Evolutionary conservation across 1,139 yeast species (phyloP).

Genomic region (Zygoascus hellenicus): DNA sequence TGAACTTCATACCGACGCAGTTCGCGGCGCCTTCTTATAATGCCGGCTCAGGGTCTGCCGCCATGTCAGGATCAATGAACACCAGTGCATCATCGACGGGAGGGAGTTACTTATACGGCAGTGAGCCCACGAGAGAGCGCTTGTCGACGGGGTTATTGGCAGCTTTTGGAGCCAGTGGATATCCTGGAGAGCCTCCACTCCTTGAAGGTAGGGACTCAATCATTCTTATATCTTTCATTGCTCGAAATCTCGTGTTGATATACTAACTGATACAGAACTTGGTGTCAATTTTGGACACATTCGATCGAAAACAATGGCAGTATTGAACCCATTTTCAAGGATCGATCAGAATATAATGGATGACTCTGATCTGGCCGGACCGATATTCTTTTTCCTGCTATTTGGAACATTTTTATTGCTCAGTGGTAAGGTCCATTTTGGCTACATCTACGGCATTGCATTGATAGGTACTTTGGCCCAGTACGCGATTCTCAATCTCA

Average conservation of each 20-base stretch:
- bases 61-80: slow-evolving; percentile 18
- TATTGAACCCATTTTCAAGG: slow-evolving; percentile 66
- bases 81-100: slow-evolving; percentile 6
- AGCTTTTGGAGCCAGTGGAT: slow-evolving; percentile 91
- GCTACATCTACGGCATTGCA: slow-evolving; percentile 95
- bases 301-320: slow-evolving; percentile 76
- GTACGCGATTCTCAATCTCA: slow-evolving; percentile 76
- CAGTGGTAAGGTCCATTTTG: slow-evolving; percentile 93
- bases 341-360: slow-evolving; percentile 72
- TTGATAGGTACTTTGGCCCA: slow-evolving; percentile 81
- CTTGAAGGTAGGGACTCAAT: slow-evolving; percentile 44
- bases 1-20: slow-evolving; percentile 33
- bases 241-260: not conserved
- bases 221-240: not conserved
- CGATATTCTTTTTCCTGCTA: slow-evolving; percentile 77
- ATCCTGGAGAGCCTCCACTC: slow-evolving; percentile 88
- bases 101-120: slow-evolving; percentile 20
- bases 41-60: slow-evolving; percentile 17
- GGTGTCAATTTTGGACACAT: slow-evolving; percentile 92
- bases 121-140: slow-evolving; percentile 37
- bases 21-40: slow-evolving; percentile 24
- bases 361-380: slow-evolving; percentile 94
- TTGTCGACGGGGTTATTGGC: slow-evolving; percentile 76
- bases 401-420: slow-evolving; percentile 81
- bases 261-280: slow-evolving; percentile 44